Conservation (phyloP, 1,284 basidiomycete genomes). For the Rhodotorula sp. region DNA sequence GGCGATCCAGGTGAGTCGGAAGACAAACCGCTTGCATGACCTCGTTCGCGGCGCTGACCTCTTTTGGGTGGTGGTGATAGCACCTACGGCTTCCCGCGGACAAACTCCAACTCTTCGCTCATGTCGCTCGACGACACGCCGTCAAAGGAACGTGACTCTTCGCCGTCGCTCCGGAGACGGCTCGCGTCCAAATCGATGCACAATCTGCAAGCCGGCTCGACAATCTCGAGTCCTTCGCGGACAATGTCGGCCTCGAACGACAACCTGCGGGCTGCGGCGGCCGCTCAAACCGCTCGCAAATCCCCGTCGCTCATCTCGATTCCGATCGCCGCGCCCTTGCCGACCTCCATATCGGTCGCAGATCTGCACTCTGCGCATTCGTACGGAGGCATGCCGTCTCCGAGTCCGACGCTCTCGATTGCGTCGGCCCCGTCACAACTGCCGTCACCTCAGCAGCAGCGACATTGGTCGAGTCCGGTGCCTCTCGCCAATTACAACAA, state of each 20-base stretch:
- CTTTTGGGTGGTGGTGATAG: not conserved
- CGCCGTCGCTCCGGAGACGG: slow-evolving; percentile 34
- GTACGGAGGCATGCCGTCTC: not conserved
- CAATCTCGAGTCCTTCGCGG: slow-evolving; percentile 11
- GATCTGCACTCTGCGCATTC: slow-evolving; percentile 1
- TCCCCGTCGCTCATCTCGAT: slow-evolving; percentile 25
- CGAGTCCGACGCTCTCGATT: slow-evolving; percentile 8
- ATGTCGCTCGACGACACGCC: slow-evolving; percentile 46
- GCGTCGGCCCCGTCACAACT: not conserved
- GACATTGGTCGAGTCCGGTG: not conserved
- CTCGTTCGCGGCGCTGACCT: not conserved
- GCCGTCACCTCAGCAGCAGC: not conserved
- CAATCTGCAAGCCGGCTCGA: slow-evolving; percentile 36
- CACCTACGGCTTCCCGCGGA: slow-evolving; percentile 31
- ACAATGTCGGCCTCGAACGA: slow-evolving; percentile 31
- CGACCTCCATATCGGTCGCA: slow-evolving; percentile 8
- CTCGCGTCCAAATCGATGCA: slow-evolving; percentile 44
- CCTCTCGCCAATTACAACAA: not conserved
- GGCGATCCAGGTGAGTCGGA: slow-evolving; percentile 33
- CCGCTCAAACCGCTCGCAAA: slow-evolving; percentile 11
- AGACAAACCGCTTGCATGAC: not conserved
- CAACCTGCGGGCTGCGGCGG: slow-evolving; percentile 17
- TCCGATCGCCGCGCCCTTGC: slow-evolving; percentile 1
- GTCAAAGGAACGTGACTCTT: slow-evolving; percentile 27
- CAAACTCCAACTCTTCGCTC: slow-evolving; percentile 39